Conservation (phyloP, 768 basidiomycete genomes). For the Leucocoprinus birnbaumii region DNA sequence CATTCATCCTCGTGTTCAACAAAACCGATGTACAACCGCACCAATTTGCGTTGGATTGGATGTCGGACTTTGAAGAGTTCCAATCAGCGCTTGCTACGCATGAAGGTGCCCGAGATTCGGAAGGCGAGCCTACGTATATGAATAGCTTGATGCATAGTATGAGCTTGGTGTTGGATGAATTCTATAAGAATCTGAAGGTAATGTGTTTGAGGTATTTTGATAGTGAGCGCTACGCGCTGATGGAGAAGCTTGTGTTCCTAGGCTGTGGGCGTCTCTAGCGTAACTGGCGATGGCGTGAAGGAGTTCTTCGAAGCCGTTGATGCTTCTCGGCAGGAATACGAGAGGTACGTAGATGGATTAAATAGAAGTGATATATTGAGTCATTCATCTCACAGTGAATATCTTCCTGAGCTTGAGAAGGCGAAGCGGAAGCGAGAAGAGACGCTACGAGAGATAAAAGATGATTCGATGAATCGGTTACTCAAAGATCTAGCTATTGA, state of each 20-base stretch:
- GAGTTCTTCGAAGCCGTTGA: slow-evolving; percentile 93
- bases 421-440: slow-evolving; percentile 64
- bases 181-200: slow-evolving; percentile 94
- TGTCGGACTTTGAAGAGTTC: slow-evolving; percentile 96
- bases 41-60: slow-evolving; percentile 94
- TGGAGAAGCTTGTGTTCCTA: slow-evolving; percentile 24
- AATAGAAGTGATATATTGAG: neutral
- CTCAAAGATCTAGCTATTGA: slow-evolving; percentile 82
- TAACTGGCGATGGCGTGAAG: slow-evolving; percentile 92
- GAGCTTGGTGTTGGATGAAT: slow-evolving; percentile 97
- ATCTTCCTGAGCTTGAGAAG: slow-evolving; percentile 84
- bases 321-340: slow-evolving; percentile 83
- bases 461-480: slow-evolving; percentile 73
- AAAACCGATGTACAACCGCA: slow-evolving; percentile 94
- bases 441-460: slow-evolving; percentile 61
- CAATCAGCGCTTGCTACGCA: slow-evolving; percentile 82
- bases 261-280: slow-evolving; percentile 94
- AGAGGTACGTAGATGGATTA: slow-evolving; percentile 54
- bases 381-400: slow-evolving; percentile 55
- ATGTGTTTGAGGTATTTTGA: slow-evolving; percentile 15
- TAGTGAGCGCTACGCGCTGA: neutral
- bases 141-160: slow-evolving; percentile 98
- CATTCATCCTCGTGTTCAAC: slow-evolving; percentile 98
- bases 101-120: slow-evolving; percentile 61
- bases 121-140: slow-evolving; percentile 97